Percentiles rank a stretch among this genome's conserved stretches.
Conservation (phyloP, 176 grass and related monocot genomes). For the Lolium perenne region DNA sequence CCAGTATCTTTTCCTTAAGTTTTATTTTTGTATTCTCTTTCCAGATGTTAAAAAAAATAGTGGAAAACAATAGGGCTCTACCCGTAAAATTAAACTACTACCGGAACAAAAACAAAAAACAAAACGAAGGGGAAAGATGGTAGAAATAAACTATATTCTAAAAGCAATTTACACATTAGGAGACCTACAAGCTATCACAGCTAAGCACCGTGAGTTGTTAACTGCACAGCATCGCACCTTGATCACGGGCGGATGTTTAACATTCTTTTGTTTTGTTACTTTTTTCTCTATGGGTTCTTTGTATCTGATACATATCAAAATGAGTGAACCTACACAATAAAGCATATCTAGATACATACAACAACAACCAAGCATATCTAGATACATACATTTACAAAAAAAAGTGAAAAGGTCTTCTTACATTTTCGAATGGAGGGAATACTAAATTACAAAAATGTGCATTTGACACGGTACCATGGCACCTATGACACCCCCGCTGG, state of each 20-base stretch:
- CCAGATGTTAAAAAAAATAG: slow-evolving; percentile 57
- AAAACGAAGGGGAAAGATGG: neutral
- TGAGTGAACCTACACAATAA: too few species aligned
- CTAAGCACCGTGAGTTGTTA: slow-evolving; percentile 53
- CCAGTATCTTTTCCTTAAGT: slow-evolving; percentile 27
- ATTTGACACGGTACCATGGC: too few species aligned
- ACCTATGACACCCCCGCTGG: too few species aligned
- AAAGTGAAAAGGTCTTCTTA: too few species aligned
- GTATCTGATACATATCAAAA: neutral
- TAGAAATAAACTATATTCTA: slow-evolving; percentile 31
- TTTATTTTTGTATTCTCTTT: slow-evolving; percentile 50
- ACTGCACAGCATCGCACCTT: slow-evolving; percentile 60
- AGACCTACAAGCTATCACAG: slow-evolving; percentile 52
- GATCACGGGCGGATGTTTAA: slow-evolving; percentile 59
- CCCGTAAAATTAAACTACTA: neutral
- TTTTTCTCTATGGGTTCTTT: slow-evolving; percentile 38
- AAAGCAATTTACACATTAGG: slow-evolving; percentile 61
- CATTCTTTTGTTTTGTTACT: slow-evolving; percentile 25
- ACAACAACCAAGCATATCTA: too few species aligned
- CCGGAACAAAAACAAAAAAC: slow-evolving; percentile 6
- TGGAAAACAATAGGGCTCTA: slow-evolving; percentile 47
- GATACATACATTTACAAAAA: too few species aligned
- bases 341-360: too few species aligned
- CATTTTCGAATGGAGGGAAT: too few species aligned
- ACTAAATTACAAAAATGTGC: too few species aligned